Base-by-base conservation (phyloP, 1,284 basidiomycete genomes). In the Coriolopsis trogii region DNA sequence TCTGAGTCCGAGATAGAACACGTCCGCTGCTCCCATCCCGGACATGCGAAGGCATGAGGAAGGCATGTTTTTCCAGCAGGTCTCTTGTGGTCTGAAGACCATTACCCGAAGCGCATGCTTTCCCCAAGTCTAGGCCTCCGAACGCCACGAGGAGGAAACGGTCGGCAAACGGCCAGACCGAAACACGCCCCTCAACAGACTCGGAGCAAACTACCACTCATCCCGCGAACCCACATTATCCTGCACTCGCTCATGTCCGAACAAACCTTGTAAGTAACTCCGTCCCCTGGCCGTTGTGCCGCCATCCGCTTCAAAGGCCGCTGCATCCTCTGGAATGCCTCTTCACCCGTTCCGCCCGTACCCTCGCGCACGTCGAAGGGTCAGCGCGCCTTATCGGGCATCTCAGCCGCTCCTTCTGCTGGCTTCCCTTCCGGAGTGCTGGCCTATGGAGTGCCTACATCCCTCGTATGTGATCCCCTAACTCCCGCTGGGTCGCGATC, bases 21-120 rank as follows among this genome's bases (percentile, higher is more conserved):
- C 38, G 33, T 26, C 38, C 24, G 28, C 26, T 40, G 37, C 39
- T 42, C 47, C 31, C 26, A 23, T 42, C 15, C 16, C 20, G 29
- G 41, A 50, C 57, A 59, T 49, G 57, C 57, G 57, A 44, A 38
- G 23, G 29, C 53, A 26, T 55, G 45, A 47, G 45, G 57, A 50
- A 41, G 34, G 41, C 53, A 47, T 31, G 44, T 39, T 53, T 53
- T 47, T 15, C 18, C 24, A 30, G 41, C 53, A 40, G 53, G 33
- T 44, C 40, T 38, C 51, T 49, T 26, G 37, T 42, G 38, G 23
- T 26, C 47, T 44, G 20, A 31, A 31, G 43, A 39, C 21, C 20
- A 40, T 46, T 42, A 46, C 39, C 41, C 52, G 44, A n/a, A 47
- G 34, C 38, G 41, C 42, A 48, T 51, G 48, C 49, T 49, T 52